phyloP scores from a whole-genome alignment of 2,329 filamentous ascomycete genomes.

The Aschersonia sp. region DNA sequence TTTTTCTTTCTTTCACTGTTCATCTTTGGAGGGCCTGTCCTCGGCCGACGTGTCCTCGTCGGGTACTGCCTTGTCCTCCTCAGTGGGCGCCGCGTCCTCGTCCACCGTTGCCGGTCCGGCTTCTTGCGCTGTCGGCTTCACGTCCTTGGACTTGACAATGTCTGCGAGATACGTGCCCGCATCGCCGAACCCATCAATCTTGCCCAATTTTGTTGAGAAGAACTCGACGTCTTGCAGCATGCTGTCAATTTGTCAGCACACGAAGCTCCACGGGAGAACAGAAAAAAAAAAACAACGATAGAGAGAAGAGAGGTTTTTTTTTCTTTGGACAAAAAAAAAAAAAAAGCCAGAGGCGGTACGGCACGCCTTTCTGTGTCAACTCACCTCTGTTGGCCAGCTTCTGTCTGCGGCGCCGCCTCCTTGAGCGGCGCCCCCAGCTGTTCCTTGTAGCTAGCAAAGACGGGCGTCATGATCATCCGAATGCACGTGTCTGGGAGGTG shows the following conservation, averaged over 20 bases:
- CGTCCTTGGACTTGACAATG: slow-evolving; percentile 46
- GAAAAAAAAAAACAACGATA: neutral
- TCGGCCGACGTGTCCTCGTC: neutral
- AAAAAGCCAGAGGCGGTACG: neutral
- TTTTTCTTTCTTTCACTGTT: neutral
- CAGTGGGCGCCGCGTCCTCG: slow-evolving; percentile 2
- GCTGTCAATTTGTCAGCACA: slow-evolving; percentile 24
- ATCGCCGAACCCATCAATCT: slow-evolving; percentile 66
- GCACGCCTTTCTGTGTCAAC: slow-evolving; percentile 10
- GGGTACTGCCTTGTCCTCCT: neutral
- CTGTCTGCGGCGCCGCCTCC: slow-evolving; percentile 49
- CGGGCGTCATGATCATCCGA: slow-evolving; percentile 69
- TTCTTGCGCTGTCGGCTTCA: slow-evolving; percentile 11
- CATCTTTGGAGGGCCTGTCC: neutral
- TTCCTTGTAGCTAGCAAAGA: slow-evolving; percentile 69
- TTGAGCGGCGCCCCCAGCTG: slow-evolving; percentile 61
- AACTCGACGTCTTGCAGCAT: slow-evolving; percentile 64
- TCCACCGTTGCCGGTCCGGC: slow-evolving; percentile 6
- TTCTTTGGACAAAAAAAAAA: neutral
- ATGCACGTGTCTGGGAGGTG: slow-evolving; percentile 67
- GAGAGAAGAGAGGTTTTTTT: no score
- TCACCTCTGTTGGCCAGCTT: slow-evolving; percentile 57
- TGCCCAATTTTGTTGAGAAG: slow-evolving; percentile 55
- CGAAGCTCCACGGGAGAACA: neutral
- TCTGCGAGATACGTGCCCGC: slow-evolving; percentile 54